Evolutionary conservation across 805 yeast genomes (phyloP).

Genomic region (Tetrapisispora namnaoensis): DNA sequence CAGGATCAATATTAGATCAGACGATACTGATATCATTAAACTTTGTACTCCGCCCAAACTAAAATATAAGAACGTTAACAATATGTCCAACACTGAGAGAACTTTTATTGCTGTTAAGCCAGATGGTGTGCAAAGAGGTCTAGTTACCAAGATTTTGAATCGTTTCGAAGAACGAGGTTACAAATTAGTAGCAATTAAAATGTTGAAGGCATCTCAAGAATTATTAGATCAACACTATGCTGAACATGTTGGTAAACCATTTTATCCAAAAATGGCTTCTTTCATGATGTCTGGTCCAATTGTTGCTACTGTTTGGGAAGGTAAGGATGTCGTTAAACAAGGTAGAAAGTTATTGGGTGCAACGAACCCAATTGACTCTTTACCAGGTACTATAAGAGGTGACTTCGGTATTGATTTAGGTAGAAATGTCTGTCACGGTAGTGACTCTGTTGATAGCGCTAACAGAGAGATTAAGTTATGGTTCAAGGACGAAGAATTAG

Average conservation of each 20-base stretch:
- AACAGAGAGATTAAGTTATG: slow-evolving; percentile 90
- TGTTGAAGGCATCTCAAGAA: slow-evolving; percentile 76
- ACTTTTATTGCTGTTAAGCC: slow-evolving; percentile 93
- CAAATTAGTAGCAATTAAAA: slow-evolving; percentile 94
- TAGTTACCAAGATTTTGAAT: slow-evolving; percentile 76
- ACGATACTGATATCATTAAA: background rate
- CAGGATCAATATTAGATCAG: background rate
- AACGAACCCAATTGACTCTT: slow-evolving; percentile 93
- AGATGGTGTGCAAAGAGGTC: slow-evolving; percentile 99
- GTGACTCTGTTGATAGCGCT: slow-evolving; percentile 98
- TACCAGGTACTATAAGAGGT: slow-evolving; percentile 99
- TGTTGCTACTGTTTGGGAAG: slow-evolving; percentile 99
- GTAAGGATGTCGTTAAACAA: slow-evolving; percentile 98
- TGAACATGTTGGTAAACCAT: slow-evolving; percentile 92
- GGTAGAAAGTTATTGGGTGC: slow-evolving; percentile 98
- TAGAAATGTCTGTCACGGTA: slow-evolving; percentile 98
- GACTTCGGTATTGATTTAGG: slow-evolving; percentile 98
- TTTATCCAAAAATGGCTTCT: slow-evolving; percentile 91
- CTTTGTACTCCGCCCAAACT: background rate
- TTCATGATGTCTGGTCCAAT: slow-evolving; percentile 99
- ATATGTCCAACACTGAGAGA: slow-evolving; percentile 47
- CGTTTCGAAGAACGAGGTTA: slow-evolving; percentile 96
- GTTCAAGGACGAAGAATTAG: slow-evolving; percentile 97
- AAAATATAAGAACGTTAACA: background rate
- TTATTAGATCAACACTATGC: slow-evolving; percentile 89